Percentiles rank a stretch among this genome's conserved stretches.
Evolutionary conservation across 164 flowering plant species (phyloP).

Genomic region (Magnolia sinica): DNA sequence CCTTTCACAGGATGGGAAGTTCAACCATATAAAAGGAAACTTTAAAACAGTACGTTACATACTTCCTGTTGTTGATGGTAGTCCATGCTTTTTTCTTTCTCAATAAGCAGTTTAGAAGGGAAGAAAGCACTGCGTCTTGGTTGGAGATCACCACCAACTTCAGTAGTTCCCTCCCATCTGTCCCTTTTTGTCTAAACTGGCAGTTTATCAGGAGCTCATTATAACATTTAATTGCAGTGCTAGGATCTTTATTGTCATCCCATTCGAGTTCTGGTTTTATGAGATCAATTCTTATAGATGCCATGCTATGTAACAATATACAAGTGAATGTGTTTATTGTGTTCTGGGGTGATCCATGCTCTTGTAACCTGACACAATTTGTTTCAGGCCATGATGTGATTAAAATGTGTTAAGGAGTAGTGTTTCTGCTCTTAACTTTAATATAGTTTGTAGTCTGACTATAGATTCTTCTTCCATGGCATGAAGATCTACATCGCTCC

Average conservation of each 20-base stretch:
- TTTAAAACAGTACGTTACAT: slow-evolving; percentile 68
- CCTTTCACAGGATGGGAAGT: slow-evolving; percentile 60
- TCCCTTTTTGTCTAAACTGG: too few species aligned
- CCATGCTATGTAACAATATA: neutral
- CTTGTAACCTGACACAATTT: neutral
- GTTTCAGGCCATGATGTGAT: neutral
- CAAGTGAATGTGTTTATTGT: too few species aligned
- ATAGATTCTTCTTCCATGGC: neutral
- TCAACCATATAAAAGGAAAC: slow-evolving; percentile 71
- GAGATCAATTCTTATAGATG: too few species aligned
- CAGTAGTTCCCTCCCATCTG: too few species aligned
- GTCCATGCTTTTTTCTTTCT: neutral
- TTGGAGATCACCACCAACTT: too few species aligned
- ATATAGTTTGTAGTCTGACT: neutral
- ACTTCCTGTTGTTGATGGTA: neutral
- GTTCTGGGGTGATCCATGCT: neutral
- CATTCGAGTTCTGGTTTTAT: too few species aligned
- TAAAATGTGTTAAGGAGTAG: neutral
- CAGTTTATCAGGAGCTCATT: too few species aligned
- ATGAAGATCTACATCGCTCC: slow-evolving; percentile 88
- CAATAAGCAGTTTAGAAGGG: too few species aligned
- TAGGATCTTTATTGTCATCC: too few species aligned
- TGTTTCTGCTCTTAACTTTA: neutral
- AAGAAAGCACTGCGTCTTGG: too few species aligned
- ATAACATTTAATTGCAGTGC: too few species aligned